phyloP scores from a whole-genome alignment of 805 yeast genomes.

The Schwanniomyces vanrijiae region DNA sequence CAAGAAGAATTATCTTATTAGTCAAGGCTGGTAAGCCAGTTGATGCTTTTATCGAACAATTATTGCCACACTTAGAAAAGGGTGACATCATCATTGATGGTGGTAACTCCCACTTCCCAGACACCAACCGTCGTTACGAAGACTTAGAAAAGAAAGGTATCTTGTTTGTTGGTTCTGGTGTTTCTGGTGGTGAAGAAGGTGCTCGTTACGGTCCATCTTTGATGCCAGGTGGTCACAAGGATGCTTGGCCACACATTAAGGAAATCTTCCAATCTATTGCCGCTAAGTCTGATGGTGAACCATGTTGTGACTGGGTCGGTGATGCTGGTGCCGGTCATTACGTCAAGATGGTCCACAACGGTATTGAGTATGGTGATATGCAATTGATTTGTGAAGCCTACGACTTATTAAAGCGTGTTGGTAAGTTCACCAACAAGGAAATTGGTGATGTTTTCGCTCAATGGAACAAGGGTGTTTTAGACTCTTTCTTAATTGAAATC shows the following conservation, averaged over 20 bases:
- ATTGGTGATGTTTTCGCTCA: conserved; percentile 86
- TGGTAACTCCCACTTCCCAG: conserved; percentile 99
- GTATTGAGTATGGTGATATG: conserved; percentile 99
- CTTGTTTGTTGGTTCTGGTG: conserved; percentile 97
- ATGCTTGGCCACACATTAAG: conserved; percentile 99
- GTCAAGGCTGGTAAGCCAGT: conserved; percentile 98
- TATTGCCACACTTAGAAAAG: conserved; percentile 87
- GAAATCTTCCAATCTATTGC: conserved; percentile 93
- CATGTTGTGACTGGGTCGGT: conserved; percentile 99
- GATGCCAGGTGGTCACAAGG: conserved; percentile 99
- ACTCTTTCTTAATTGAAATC: conserved; percentile 94
- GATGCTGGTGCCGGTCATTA: conserved; percentile 99
- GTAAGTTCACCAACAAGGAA: conserved; percentile 87
- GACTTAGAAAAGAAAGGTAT: conserved; percentile 84
- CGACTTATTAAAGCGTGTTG: conserved; percentile 92
- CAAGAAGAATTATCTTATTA: conserved; percentile 90
- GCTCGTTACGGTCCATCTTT: conserved; percentile 98
- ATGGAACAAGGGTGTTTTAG: conserved; percentile 98
- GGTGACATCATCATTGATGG: conserved; percentile 99
- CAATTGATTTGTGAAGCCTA: conserved; percentile 98
- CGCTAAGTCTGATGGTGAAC: conserved; percentile 97
- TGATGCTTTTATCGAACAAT: conserved; percentile 84
- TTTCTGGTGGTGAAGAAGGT: conserved; percentile 99
- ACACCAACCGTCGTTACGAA: conserved; percentile 92
- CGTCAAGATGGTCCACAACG: conserved; percentile 99